phyloP scores from a whole-genome alignment of 139 green algal species.

The Mychonastes homosphaera region DNA sequence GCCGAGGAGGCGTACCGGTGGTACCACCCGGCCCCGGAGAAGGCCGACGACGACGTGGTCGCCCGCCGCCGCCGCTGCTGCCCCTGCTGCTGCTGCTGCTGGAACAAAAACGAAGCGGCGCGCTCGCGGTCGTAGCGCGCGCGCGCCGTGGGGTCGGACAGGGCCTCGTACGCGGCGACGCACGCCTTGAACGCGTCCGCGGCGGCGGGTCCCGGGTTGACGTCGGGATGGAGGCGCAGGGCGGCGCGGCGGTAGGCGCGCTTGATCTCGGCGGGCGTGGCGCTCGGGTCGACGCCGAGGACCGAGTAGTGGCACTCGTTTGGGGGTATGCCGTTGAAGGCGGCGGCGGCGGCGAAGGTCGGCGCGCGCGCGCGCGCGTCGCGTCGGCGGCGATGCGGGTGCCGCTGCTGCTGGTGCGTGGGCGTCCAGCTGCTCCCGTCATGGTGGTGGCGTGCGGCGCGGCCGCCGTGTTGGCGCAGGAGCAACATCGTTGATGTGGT shows the following conservation, averaged over 20 bases:
- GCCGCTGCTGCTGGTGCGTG: neutral
- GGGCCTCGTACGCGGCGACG: conserved; percentile 10
- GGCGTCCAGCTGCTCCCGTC: neutral
- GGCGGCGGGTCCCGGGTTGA: conserved; percentile 13
- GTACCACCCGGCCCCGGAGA: too few relatives aligned
- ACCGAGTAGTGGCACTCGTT: neutral
- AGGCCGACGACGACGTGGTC: neutral
- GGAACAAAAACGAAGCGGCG: neutral
- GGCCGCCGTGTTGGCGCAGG: neutral
- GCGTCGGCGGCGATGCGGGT: neutral
- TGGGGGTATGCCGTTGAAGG: neutral
- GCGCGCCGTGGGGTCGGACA: conserved; percentile 4
- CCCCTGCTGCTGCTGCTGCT: conserved; percentile 16
- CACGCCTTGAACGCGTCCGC: conserved; percentile 6
- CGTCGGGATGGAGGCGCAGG: conserved; percentile 21
- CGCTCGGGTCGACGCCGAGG: conserved; percentile 3
- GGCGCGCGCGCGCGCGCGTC: conserved; percentile 4
- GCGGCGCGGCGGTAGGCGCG: conserved; percentile 9
- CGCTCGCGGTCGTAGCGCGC: conserved; percentile 5
- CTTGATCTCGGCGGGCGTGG: conserved; percentile 22
- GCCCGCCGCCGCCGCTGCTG: conserved; percentile 5
- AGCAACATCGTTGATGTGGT: neutral
- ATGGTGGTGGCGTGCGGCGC: neutral
- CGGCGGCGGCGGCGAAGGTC: neutral
- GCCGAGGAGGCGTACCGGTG: too few relatives aligned